phyloP scores from a whole-genome alignment of 352 stramenopile species.

The Phytophthora capsici region DNA sequence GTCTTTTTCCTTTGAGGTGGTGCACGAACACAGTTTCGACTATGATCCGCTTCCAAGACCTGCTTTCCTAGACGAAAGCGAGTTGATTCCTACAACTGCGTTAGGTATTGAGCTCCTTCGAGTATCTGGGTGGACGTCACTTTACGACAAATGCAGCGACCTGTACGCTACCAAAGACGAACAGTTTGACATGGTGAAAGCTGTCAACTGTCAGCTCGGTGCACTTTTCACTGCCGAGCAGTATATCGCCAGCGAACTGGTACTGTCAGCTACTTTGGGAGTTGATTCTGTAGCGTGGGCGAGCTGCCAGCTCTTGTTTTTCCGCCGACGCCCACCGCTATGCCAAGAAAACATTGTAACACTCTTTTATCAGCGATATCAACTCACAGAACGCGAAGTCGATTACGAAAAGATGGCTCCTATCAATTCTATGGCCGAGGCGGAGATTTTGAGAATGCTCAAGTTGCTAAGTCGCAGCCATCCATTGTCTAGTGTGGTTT shows the following conservation, averaged over 20 bases:
- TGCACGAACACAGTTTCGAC: conserved; percentile 29
- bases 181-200: conserved; percentile 38
- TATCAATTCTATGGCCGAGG: conserved; percentile 57
- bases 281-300: conserved; percentile 63
- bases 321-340: conserved; percentile 53
- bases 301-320: conserved; percentile 60
- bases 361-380: conserved; percentile 53
- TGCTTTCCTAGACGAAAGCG: conserved; percentile 12
- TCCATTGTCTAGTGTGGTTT: conserved; percentile 45
- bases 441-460: conserved; percentile 55
- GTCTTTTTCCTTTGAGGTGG: conserved; percentile 43
- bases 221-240: conserved; percentile 7
- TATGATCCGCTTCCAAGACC: conserved; percentile 22
- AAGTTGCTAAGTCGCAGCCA: conserved; percentile 52
- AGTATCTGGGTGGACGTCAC: conserved; percentile 44
- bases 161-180: conserved; percentile 38
- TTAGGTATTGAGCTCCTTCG: conserved; percentile 25
- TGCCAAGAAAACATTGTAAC: conserved; percentile 69
- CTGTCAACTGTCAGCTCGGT: conserved; percentile 35
- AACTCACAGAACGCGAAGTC: conserved; percentile 34
- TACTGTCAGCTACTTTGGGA: conserved; percentile 48
- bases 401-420: conserved; percentile 28
- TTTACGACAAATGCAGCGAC: conserved; percentile 35
- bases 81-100: neutral
- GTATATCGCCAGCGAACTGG: conserved; percentile 33